Evolutionary conservation across 768 basidiomycete species (phyloP), one percentile per base, ranked within the genome.

Genomic region (Suillus tomentosus): DNA sequence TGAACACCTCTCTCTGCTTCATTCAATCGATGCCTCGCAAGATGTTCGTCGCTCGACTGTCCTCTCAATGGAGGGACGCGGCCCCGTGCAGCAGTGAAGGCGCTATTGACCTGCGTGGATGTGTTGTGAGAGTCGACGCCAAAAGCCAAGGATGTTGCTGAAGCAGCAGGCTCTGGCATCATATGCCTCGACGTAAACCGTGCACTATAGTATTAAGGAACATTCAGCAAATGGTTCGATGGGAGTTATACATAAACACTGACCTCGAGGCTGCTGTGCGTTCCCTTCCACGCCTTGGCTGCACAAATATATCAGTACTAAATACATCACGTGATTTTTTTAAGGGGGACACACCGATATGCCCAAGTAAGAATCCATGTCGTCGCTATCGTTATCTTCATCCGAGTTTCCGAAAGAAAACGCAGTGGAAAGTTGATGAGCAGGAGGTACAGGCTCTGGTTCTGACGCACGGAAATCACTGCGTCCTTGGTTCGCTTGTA

Each of bases 401-500:
- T 58, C 57, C 11, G 57, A 58, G 40, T 58, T 58, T 15, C 57
- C 57, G 11, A 58, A 10, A 13, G 57, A 42, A 31, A 58, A 58
- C 27, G 19, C n/a, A 13, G 40, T 58, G 5, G 57, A 19, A 58
- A 37, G 56, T 40, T 40, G 37, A 3, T 57, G 51, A 53, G 5
- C 13, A 11, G 24, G 11, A 42, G 37, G 40, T 5, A 17, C 14
- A 19, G 48, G 48, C n/a, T 36, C 54, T 13, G 34, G 54, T 7
- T 58, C 55, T 59, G 22, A 19, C 13, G 36, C 55, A 60, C 51
- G 31, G 8, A 37, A n/a, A 17, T 60, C 36, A n/a, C 6, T 13
- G 5, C 37, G 71, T 24, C 72, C 22, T 53, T 69, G 47, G 67
- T 71, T 59, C 72, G 74, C 66, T 27, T 58, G 57, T 58, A 58